A percentile compares a stretch with the other conserved stretches of the same genome.
Evolutionary conservation across 106 monocot genomes (phyloP).

Genomic region (Apostasia ramifera): DNA sequence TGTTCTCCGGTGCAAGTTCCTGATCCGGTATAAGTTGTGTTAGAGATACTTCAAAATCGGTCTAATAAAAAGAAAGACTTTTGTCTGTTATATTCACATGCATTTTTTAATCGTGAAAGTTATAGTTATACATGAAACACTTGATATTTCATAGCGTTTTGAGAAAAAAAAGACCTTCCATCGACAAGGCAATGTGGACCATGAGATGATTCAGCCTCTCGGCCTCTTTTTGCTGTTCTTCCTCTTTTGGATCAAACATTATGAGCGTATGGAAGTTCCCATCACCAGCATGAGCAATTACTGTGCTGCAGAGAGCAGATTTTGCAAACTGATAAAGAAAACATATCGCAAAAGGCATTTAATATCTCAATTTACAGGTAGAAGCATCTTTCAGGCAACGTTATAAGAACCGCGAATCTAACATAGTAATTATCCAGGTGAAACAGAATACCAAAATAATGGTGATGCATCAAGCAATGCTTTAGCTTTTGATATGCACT

Average conservation of each 20-base stretch:
- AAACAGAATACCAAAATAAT: conserved; percentile 59
- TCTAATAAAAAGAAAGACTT: no score
- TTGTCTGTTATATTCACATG: not conserved
- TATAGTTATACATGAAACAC: not conserved
- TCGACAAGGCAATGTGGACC: conserved; percentile 84
- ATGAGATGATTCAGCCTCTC: conserved; percentile 83
- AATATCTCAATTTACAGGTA: not conserved
- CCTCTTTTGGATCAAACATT: conserved; percentile 72
- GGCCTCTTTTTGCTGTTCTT: conserved; percentile 82
- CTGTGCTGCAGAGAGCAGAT: conserved; percentile 33
- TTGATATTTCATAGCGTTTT: not conserved
- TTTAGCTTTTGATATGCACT: conserved; percentile 89
- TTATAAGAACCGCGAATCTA: not conserved
- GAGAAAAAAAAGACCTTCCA: conserved; percentile 63
- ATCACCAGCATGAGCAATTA: conserved; percentile 99
- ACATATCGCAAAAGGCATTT: not conserved
- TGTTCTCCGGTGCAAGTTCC: conserved; percentile 97
- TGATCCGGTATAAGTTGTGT: conserved; percentile 11
- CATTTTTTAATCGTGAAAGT: not conserved
- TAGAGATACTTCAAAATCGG: no score
- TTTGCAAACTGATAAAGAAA: not conserved
- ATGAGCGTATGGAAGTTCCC: conserved; percentile 94
- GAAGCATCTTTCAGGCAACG: not conserved
- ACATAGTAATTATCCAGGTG: not conserved
- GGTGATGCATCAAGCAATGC: conserved; percentile 68